These are phyloP conservation scores for Prunus yedoensis DNA, from an alignment of 331 rosid genomes.

Conservation along the genomic window DNA sequence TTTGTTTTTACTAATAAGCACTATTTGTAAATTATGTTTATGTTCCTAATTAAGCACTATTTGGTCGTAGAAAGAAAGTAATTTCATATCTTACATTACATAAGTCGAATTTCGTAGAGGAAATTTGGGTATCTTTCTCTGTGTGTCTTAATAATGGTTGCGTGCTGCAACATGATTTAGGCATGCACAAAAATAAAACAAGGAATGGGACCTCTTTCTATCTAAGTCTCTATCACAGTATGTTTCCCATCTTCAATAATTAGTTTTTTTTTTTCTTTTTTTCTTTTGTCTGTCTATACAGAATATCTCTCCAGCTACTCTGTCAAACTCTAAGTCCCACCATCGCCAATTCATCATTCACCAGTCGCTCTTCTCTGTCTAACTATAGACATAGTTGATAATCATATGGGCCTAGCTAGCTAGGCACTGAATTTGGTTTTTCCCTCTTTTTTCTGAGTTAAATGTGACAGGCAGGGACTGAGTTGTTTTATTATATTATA, in stretches of 20 bases:
- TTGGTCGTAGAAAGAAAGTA: too few relatives aligned
- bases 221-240: not conserved
- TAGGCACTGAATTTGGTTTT: not conserved
- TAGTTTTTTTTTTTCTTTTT: not conserved
- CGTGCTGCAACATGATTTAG: slow-evolving; percentile 13
- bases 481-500: slow-evolving; percentile 18
- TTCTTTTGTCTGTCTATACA: not conserved
- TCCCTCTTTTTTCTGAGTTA: not conserved
- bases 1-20: too few relatives aligned
- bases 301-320: not conserved
- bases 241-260: slow-evolving; percentile 24
- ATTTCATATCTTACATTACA: too few relatives aligned
- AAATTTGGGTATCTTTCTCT: not conserved
- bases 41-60: too few relatives aligned
- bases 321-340: slow-evolving; percentile 9
- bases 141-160: slow-evolving; percentile 16
- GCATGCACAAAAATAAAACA: not conserved
- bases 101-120: too few relatives aligned
- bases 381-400: not conserved
- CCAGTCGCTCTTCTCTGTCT: not conserved
- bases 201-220: slow-evolving; percentile 16
- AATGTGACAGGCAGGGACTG: slow-evolving; percentile 32
- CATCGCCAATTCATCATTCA: not conserved
- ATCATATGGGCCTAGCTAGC: not conserved
- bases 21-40: too few relatives aligned